Evolutionary conservation across 1,284 basidiomycete genomes (phyloP).

Genomic region (Ustilago bromivora): DNA sequence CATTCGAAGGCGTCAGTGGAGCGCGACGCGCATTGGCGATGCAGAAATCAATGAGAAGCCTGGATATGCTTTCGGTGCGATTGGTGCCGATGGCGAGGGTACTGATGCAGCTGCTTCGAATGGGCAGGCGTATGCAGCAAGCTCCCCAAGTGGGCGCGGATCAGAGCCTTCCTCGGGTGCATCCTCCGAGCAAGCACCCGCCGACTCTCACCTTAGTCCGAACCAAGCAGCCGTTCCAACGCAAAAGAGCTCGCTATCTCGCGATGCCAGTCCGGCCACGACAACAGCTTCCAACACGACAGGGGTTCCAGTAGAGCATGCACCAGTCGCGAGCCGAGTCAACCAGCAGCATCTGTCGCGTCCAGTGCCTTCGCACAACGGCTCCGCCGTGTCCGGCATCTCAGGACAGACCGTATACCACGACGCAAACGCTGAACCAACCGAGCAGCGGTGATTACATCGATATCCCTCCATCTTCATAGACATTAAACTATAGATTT

Average conservation of each 20-base stretch:
- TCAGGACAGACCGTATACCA: constrained; percentile 45
- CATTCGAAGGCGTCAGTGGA: constrained; percentile 46
- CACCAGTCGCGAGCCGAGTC: background rate
- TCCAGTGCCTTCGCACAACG: constrained; percentile 22
- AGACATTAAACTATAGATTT: background rate
- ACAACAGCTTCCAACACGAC: background rate
- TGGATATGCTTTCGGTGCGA: constrained; percentile 31
- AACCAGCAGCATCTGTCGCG: constrained; percentile 8
- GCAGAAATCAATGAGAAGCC: constrained; percentile 27
- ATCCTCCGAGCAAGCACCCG: constrained; percentile 23
- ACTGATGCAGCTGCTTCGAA: background rate
- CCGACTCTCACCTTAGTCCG: background rate
- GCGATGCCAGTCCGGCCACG: background rate
- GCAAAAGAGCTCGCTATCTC: constrained; percentile 15
- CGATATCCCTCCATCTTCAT: background rate
- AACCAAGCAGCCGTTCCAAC: constrained; percentile 1
- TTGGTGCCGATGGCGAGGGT: constrained; percentile 15
- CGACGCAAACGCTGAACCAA: constrained; percentile 19
- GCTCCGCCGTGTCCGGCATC: constrained; percentile 28
- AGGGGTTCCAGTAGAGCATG: constrained; percentile 16
- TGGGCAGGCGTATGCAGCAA: constrained; percentile 8
- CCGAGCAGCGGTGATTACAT: background rate
- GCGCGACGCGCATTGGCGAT: constrained; percentile 35
- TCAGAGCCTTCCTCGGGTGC: constrained; percentile 21
- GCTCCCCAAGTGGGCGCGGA: constrained; percentile 2